Evolutionary conservation across 2,329 filamentous ascomycete genomes (phyloP), one percentile per base, ranked within the genome.

Genomic region (Penicillium brasilianum): DNA sequence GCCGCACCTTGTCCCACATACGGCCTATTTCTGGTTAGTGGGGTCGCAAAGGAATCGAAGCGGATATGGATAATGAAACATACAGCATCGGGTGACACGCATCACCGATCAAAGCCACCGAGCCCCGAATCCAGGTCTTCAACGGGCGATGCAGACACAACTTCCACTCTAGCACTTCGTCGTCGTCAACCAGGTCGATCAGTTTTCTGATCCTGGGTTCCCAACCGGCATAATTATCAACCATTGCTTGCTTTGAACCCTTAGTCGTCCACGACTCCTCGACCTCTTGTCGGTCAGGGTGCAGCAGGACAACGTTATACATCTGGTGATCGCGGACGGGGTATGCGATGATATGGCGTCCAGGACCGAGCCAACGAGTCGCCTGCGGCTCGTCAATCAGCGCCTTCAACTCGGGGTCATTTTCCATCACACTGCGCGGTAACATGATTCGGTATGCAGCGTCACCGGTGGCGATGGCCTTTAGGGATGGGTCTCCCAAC

Each of bases 361-460:
- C 85, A 71, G 88, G 87, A 34, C 90, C 90, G 55, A 93, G 89
- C 90, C 90, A 93, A 53, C 91, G 85, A 41, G 87, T 88, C 2
- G 90, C 90, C 52, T 84, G 81, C 69, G 92, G 85, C 46, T 83
- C 82, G 66, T 91, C 86, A 22, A 93, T 81, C 10, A 93, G 82
- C n/a, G 78, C 82, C 56, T 89, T 79, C 51, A 92, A 80, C 65
- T 91, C 88, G 0, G 89, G 84, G 67, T 93, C 89, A 22, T 84
- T 67, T 58, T 82, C 76, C 85, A 93, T 90, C 60, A 89, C 82
- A 32, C 86, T 83, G 13, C 90, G 85, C 1, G 84, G 85, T 18
- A 93, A 82, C 85, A 93, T 90, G 76, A 93, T 91, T 13, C 90
- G 86, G 79, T 93, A 93, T 2, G 90, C 89, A 0, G 91, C 90